Evolutionary conservation across 805 yeast species (phyloP).

Genomic region (Cyberlindnera xishuangbannaensis): DNA sequence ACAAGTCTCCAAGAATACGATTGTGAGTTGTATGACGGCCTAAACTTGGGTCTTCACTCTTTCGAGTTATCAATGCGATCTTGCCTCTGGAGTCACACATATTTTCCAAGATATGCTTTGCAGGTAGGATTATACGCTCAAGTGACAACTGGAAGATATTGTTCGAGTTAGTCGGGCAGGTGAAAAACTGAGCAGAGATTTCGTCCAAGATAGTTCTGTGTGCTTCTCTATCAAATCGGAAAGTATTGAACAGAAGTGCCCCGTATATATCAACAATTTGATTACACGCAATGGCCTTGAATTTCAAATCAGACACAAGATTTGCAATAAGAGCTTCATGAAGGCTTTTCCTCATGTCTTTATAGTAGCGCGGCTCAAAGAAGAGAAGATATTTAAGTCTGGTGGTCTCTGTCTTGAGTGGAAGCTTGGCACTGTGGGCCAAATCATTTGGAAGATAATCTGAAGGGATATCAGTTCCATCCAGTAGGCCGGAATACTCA

Average conservation of each 20-base stretch:
- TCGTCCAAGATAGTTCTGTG: slow-evolving; percentile 70
- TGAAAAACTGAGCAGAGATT: slow-evolving; percentile 79
- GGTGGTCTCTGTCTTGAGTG: slow-evolving; percentile 33
- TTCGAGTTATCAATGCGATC: slow-evolving; percentile 23
- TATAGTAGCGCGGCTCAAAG: slow-evolving; percentile 56
- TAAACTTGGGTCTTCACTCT: slow-evolving; percentile 28
- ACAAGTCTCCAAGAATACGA: slow-evolving; percentile 14
- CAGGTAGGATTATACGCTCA: slow-evolving; percentile 6
- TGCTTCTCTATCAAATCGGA: slow-evolving; percentile 80
- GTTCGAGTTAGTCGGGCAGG: slow-evolving; percentile 78
- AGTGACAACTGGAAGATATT: slow-evolving; percentile 29
- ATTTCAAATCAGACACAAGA: slow-evolving; percentile 42
- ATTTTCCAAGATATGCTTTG: slow-evolving; percentile 3
- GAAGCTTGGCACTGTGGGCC: neutral
- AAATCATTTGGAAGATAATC: slow-evolving; percentile 1
- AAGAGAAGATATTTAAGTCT: slow-evolving; percentile 53
- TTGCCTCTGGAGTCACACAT: slow-evolving; percentile 4
- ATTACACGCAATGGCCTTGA: slow-evolving; percentile 42
- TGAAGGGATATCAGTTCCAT: slow-evolving; percentile 13
- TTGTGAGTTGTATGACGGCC: slow-evolving; percentile 11
- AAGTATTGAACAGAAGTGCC: slow-evolving; percentile 40
- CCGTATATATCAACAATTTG: slow-evolving; percentile 54
- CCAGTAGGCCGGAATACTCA: slow-evolving; percentile 15
- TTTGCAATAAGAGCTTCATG: slow-evolving; percentile 49
- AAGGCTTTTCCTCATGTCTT: slow-evolving; percentile 41